Evolutionary conservation across 805 yeast genomes (phyloP), one percentile per base, ranked within the genome.

Genomic region (Monosporozyma aerobia): DNA sequence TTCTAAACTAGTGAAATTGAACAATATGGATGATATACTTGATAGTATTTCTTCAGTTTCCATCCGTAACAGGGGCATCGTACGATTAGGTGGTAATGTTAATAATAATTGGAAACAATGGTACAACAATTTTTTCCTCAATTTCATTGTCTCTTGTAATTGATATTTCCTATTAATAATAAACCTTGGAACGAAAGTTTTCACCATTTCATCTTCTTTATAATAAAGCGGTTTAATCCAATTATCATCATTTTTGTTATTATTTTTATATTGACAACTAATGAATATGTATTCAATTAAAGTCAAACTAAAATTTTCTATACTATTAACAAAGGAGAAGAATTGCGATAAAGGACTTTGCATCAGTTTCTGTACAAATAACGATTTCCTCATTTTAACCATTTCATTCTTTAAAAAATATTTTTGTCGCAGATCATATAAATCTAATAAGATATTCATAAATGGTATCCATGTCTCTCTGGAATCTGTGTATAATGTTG

Each of bases 381-480:
- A 13, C 25, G 37, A 10, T 25, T 27, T 52, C 45, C 29, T 51
- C 19, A 47, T 43, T 14, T 40, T 37, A 8, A 13, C 41, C 13
- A 56, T 45, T 52, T 63, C 66, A 53, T 59, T 53, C 5, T 40
- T 44, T 2, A 64, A 37, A 46, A 55, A 65, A 47, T 63, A 66
- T 16, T 54, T 60, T 30, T 64, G 67, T 39, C 68, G 54, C 22
- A 64, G 48, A 7, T 57, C 59, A 33, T 60, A 54, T 1, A 64
- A 27, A 32, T 60, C 62, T 14, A 64, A 47, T 2, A 68, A 22
- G 2, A 63, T 47, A 22, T 51, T 50, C 33, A 63, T 44, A 10
- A 66, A 32, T 5, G 65, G 65, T 32, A 59, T 40, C 70, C 71
- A 68, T 22, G 59, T 51, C 5, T 62, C 62, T 29, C 57, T 58